Conservation (phyloP, 1,139 yeast species). For the Sugiyamaella novakii region DNA sequence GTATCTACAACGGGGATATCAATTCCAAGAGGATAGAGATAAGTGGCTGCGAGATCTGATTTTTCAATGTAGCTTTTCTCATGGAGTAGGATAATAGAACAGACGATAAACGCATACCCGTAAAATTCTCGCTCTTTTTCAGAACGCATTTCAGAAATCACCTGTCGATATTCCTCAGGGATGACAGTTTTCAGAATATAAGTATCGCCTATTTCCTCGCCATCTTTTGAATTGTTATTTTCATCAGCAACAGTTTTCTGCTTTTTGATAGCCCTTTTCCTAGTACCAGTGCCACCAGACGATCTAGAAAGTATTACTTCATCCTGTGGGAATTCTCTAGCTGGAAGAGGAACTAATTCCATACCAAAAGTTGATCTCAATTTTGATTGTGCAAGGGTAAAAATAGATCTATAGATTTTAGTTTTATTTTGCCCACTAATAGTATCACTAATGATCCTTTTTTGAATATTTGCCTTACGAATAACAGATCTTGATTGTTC, state of each 20-base stretch:
- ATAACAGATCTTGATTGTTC: slow-evolving; percentile 13
- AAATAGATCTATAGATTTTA: neutral
- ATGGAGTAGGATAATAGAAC: slow-evolving; percentile 21
- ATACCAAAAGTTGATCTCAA: slow-evolving; percentile 19
- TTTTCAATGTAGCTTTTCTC: slow-evolving; percentile 17
- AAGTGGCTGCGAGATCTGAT: slow-evolving; percentile 2
- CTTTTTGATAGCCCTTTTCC: neutral
- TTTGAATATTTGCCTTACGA: slow-evolving; percentile 1
- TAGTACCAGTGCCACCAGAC: slow-evolving; percentile 2
- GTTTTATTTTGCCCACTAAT: neutral
- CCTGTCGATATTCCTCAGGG: slow-evolving; percentile 19
- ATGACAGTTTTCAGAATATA: slow-evolving; percentile 19
- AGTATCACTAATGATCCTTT: slow-evolving; percentile 7
- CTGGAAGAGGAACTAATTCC: slow-evolving; percentile 22
- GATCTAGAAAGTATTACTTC: slow-evolving; percentile 3
- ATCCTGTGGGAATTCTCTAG: slow-evolving; percentile 19
- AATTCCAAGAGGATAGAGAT: slow-evolving; percentile 12
- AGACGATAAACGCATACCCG: slow-evolving; percentile 22
- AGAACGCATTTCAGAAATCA: slow-evolving; percentile 13
- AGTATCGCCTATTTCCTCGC: slow-evolving; percentile 2
- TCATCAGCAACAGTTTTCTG: slow-evolving; percentile 5
- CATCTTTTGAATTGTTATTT: neutral
- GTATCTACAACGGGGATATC: slow-evolving; percentile 1
- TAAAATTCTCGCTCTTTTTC: slow-evolving; percentile 20
- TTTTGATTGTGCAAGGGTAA: slow-evolving; percentile 17